Evolutionary conservation across 768 basidiomycete genomes (phyloP), one percentile per base, ranked within the genome.

Genomic region (Tephrocybe sp.): DNA sequence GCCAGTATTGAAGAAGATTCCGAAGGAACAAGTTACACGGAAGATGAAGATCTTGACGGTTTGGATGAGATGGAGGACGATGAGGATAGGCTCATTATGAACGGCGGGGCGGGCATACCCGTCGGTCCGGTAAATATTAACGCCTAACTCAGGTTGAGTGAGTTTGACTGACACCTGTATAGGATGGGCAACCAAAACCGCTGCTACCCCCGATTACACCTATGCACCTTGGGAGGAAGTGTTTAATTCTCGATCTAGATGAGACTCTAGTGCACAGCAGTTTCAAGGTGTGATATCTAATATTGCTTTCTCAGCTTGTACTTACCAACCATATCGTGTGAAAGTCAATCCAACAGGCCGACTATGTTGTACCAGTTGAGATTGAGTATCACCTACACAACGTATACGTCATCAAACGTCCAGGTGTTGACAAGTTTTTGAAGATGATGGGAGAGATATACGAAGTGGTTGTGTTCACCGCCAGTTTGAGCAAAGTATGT

Each of bases 351-450:
- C 80, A 79, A 56, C 89, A 93, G 61, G 94, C 96, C 25, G 97
- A 99, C 73, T 99, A 93, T 68, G 92, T 98, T 55, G 96, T 99
- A 3, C 97, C 97, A 4, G 97, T 99, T 21, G 97, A 98, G 70
- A 99, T 99, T 55, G 97, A 99, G 64, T 94, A 91, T 57, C 90
- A 97, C 64, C 91, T 89, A 81, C 97, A 99, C 67, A 98, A 99
- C 63, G 94, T 98, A 57, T 98, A 98, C 70, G 97, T 98, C 41
- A 91, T 98, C 69, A 98, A 98, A 69, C 87, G 97, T 43, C 97
- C 97, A 8, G 97, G 97, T 13, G 97, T 99, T 13, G 97, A 99
- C 65, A 87, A 86, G 63, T 99, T 98, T 69, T 73, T 99, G 65
- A 91, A 91, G 75, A 88, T 86, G 71, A 99, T 98, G 97, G 97